phyloP scores from a whole-genome alignment of 2,329 filamentous ascomycete species.

The Podosphaera xanthii region DNA sequence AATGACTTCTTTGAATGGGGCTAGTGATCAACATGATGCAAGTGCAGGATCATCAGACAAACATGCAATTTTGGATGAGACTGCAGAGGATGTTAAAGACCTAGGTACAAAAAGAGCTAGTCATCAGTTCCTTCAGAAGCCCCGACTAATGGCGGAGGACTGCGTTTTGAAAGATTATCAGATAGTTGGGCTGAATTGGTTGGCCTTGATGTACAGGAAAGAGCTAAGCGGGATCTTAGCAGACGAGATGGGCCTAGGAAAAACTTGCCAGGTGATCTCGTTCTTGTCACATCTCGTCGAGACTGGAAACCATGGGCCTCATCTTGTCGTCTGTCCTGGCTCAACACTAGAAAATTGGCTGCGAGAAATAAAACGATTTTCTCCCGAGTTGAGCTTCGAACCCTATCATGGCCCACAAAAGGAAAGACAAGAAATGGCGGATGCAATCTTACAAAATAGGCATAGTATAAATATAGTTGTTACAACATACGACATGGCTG shows the following conservation, averaged over 20 bases:
- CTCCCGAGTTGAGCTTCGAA: constrained; percentile 48
- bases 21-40: constrained; percentile 29
- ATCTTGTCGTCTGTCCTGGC: constrained; percentile 75
- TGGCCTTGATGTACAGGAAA: constrained; percentile 60
- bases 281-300: constrained; percentile 69
- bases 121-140: constrained; percentile 27
- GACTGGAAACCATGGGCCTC: constrained; percentile 41
- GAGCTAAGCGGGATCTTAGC: constrained; percentile 75
- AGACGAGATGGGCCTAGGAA: constrained; percentile 92
- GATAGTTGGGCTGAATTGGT: constrained; percentile 84
- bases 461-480: constrained; percentile 47
- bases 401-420: constrained; percentile 46
- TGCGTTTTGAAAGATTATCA: constrained; percentile 81
- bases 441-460: constrained; percentile 38
- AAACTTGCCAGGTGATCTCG: constrained; percentile 90
- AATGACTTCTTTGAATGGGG: constrained; percentile 23
- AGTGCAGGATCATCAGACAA: constrained; percentile 41
- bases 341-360: constrained; percentile 95
- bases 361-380: constrained; percentile 71
- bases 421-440: constrained; percentile 44
- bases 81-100: constrained; percentile 21
- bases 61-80: constrained; percentile 14
- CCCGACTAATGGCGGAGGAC: constrained; percentile 51
- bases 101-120: constrained; percentile 8
- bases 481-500: constrained; percentile 46